These are phyloP conservation scores for Amanita polypyramis DNA, from an alignment of 768 basidiomycete species.

Conservation along the genomic window DNA sequence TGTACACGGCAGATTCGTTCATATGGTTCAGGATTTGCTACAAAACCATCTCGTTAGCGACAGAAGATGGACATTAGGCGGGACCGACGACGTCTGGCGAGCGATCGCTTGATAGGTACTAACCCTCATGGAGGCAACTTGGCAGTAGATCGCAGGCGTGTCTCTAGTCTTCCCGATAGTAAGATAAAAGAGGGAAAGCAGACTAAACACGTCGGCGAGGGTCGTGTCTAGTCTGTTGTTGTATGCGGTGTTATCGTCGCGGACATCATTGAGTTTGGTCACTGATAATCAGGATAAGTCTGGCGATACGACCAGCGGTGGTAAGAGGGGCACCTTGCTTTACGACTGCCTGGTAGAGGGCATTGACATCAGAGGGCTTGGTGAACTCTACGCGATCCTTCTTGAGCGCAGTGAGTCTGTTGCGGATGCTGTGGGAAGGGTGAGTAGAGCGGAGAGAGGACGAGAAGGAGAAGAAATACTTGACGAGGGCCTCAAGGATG, in stretches of 20 bases:
- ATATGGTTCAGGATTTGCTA: constrained; percentile 93
- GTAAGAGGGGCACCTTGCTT: constrained; percentile 62
- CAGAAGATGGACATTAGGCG: too few species aligned
- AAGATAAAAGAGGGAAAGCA: constrained; percentile 94
- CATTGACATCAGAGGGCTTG: constrained; percentile 86
- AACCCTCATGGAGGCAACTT: constrained; percentile 92
- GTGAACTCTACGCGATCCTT: constrained; percentile 90
- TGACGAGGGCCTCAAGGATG: constrained; percentile 90
- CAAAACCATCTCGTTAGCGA: constrained; percentile 13
- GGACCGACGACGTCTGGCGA: background rate
- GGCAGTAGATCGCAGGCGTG: constrained; percentile 90
- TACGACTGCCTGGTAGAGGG: constrained; percentile 86
- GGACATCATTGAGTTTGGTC: constrained; percentile 83
- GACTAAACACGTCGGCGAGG: constrained; percentile 89
- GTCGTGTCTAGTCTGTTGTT: constrained; percentile 93
- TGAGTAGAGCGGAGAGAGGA: constrained; percentile 13
- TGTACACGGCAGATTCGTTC: constrained; percentile 94
- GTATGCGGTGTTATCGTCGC: constrained; percentile 63
- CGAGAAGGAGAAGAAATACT: constrained; percentile 33
- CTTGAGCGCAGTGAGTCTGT: constrained; percentile 89
- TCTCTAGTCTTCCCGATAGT: constrained; percentile 95
- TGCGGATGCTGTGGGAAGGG: constrained; percentile 64
- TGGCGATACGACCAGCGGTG: background rate
- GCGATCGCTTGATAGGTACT: constrained; percentile 24
- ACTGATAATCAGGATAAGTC: constrained; percentile 37